Base-by-base conservation (phyloP, 129 eudicot species). In the Helichrysum umbraculigerum region DNA sequence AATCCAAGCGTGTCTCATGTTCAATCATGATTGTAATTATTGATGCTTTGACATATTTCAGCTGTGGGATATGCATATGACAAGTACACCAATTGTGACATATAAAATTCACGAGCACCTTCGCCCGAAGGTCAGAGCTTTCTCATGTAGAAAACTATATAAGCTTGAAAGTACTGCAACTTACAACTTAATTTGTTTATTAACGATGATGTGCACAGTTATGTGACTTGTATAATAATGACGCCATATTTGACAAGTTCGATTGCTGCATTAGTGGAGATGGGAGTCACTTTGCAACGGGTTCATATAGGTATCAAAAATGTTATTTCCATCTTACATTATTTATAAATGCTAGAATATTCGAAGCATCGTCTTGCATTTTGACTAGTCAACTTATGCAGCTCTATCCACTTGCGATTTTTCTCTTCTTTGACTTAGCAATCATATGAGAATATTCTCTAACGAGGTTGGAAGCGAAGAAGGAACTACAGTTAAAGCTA, bases 201-300 rank as follows among this genome's bases (percentile, higher is more conserved):
- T 63, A 6, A 34, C 68, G 42, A 72, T 67, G 47, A 58, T 39
- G 47, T 71, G 19, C 50, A 20, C 88, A 92, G 98, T 80, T 92
- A 70, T 78, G 79, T 65, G 88, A 92, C 39, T 75, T 92, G 82
- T 92, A 92, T 51, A 88, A 87, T 22, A 84, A 84, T 71, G 96
- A 92, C 70, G 89, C 93, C 75, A 89, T 92, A 70, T 92, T 92
- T 59, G 98, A 92, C 76, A 92, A 92, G 81, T 92, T 92, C 61
- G 98, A 84, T 73, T 92, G 98, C 72, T 92, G 98, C 82, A 61
- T 89, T 71, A 87, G 93, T 79, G 93, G 93, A 84, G 91, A 92
- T 66, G 93, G 90, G 66, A 81, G 59, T 75, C 84, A 81, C 57
- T 90, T 89, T 79, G 96, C 98, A 73, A 92, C 96, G n/a, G 98